phyloP scores from a whole-genome alignment of 2,329 filamentous ascomycete genomes.

The Colletotrichum sp. region DNA sequence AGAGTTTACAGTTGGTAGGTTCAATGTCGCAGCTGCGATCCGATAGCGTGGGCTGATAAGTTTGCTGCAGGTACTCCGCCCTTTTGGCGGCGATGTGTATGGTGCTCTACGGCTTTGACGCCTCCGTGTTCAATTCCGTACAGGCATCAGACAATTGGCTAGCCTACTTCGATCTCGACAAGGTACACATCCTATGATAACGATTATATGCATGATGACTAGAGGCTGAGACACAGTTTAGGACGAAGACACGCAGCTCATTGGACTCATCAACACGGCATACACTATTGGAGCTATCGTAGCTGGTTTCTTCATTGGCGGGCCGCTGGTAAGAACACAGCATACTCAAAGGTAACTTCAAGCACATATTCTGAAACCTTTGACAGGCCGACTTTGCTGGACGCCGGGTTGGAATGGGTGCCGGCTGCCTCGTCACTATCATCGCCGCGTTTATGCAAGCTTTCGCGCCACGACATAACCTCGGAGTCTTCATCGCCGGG shows the following conservation, averaged over 20 bases:
- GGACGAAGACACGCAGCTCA: slow-evolving; percentile 46
- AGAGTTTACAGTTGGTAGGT: background rate
- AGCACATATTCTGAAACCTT: background rate
- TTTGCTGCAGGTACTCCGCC: slow-evolving; percentile 56
- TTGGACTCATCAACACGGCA: slow-evolving; percentile 65
- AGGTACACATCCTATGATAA: background rate
- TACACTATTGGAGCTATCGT: slow-evolving; percentile 76
- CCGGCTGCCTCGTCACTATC: slow-evolving; percentile 65
- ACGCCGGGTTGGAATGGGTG: slow-evolving; percentile 64
- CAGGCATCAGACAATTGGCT: slow-evolving; percentile 72
- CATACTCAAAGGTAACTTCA: too few species aligned
- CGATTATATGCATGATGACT: background rate
- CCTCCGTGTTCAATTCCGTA: slow-evolving; percentile 73
- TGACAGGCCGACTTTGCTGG: slow-evolving; percentile 59
- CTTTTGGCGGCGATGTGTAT: slow-evolving; percentile 75
- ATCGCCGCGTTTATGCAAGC: slow-evolving; percentile 70
- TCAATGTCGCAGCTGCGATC: background rate
- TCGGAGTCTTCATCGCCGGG: slow-evolving; percentile 68
- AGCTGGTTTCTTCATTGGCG: slow-evolving; percentile 73
- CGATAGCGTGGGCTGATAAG: background rate
- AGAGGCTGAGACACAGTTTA: background rate
- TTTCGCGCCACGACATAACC: slow-evolving; percentile 60
- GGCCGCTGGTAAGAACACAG: slow-evolving; percentile 52
- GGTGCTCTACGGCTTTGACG: slow-evolving; percentile 66
- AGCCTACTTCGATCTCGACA: slow-evolving; percentile 61